A percentile compares a stretch with the other conserved stretches of the same genome.
Evolutionary conservation across 257 asterid genomes (phyloP).

Genomic region (Solanum microdontum): DNA sequence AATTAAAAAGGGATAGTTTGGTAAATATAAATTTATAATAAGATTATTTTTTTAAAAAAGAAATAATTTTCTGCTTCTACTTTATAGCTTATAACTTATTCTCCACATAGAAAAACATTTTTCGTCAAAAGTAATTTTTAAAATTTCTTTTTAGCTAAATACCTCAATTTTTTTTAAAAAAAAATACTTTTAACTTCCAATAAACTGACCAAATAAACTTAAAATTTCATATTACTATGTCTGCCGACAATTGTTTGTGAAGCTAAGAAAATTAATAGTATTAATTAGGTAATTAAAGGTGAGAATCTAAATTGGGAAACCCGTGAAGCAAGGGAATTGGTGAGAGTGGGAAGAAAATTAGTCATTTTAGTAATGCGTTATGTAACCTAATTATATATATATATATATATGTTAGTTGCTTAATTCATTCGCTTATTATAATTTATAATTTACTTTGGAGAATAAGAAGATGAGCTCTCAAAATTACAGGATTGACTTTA

Average conservation of each 20-base stretch:
- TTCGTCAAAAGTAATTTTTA: not conserved
- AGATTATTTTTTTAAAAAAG: not conserved
- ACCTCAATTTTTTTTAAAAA: not conserved
- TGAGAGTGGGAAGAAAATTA: not conserved
- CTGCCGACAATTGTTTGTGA: not conserved
- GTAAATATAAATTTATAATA: not conserved
- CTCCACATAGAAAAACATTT: not conserved
- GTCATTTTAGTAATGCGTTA: not conserved
- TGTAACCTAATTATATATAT: not conserved
- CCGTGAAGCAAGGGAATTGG: constrained; percentile 3
- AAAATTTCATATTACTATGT: not conserved
- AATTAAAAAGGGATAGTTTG: not conserved
- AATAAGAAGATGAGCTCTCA: not conserved
- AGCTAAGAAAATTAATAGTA: not conserved
- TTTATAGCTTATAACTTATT: not conserved
- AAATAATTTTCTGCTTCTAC: not conserved
- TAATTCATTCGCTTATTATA: not conserved
- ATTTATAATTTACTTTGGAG: not conserved
- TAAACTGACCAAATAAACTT: not conserved
- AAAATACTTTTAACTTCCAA: not conserved
- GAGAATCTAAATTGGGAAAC: not conserved
- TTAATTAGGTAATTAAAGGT: no score
- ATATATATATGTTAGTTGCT: not conserved
- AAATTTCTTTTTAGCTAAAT: not conserved
- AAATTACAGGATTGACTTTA: not conserved